Evolutionary conservation across 306 rosid genomes (phyloP).

Genomic region (Acacia crassicarpa): DNA sequence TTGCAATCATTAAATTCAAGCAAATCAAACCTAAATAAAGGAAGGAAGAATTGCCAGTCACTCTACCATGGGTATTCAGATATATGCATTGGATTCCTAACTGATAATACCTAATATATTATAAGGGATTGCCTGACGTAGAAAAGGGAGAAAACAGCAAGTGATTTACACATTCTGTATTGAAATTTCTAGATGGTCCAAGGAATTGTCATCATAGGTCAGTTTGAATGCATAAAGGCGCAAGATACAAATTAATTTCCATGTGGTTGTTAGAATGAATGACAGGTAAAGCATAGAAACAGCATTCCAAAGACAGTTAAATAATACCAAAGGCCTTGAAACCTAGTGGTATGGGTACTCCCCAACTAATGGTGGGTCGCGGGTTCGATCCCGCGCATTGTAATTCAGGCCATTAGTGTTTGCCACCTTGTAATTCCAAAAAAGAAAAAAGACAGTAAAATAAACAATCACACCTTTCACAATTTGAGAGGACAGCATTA

Average conservation of each 20-base stretch:
- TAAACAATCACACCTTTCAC: conserved; percentile 60
- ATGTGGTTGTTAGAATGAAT: not conserved
- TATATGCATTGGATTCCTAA: not conserved
- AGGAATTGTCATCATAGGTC: not conserved
- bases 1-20: not conserved
- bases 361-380: no score
- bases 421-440: no score
- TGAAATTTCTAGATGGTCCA: not conserved
- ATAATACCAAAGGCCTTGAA: not conserved
- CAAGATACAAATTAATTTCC: not conserved
- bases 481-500: conserved; percentile 57
- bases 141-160: not conserved
- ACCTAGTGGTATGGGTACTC: no score
- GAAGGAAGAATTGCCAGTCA: not conserved
- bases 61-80: not conserved
- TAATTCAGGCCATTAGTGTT: no score
- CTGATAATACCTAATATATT: not conserved
- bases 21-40: not conserved
- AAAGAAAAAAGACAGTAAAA: not conserved
- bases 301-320: not conserved
- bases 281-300: conserved; percentile 1
- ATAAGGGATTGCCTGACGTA: not conserved
- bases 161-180: not conserved
- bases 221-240: not conserved
- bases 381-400: no score